phyloP scores from a whole-genome alignment of 2,329 filamentous ascomycete species.

The Fusarium cyanostomum region DNA sequence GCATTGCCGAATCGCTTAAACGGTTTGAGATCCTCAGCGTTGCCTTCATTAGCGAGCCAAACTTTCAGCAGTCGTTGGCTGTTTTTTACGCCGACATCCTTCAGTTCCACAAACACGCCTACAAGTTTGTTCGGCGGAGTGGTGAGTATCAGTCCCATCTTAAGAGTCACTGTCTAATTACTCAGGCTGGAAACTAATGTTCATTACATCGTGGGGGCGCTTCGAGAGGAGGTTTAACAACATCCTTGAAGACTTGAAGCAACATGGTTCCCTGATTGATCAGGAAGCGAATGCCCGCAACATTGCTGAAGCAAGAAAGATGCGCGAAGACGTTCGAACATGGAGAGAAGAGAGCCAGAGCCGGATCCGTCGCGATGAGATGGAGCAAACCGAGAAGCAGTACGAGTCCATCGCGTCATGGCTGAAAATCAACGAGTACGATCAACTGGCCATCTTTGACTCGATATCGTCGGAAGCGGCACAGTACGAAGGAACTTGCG shows the following conservation, averaged over 20 bases:
- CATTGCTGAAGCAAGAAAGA: conserved; percentile 38
- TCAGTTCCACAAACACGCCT: conserved; percentile 57
- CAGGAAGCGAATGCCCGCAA: conserved; percentile 45
- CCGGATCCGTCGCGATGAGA: not conserved
- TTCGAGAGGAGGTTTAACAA: conserved; percentile 48
- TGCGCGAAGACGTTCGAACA: conserved; percentile 19
- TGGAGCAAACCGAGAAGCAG: not conserved
- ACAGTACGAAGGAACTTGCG: conserved; percentile 7
- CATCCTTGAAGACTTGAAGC: conserved; percentile 48
- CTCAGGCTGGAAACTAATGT: conserved; percentile 49
- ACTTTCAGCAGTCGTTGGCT: conserved; percentile 54
- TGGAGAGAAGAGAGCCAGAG: conserved; percentile 11
- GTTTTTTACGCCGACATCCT: conserved; percentile 60
- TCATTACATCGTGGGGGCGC: conserved; percentile 50
- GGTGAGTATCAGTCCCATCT: conserved; percentile 28
- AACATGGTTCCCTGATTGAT: conserved; percentile 46
- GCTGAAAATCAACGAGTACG: conserved; percentile 4
- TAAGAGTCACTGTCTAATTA: conserved; percentile 9
- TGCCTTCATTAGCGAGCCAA: conserved; percentile 42
- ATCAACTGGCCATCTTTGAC: conserved; percentile 7
- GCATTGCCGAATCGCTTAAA: conserved; percentile 51
- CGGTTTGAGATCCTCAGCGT: conserved; percentile 50
- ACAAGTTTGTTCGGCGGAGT: conserved; percentile 54
- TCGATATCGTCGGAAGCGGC: not conserved
- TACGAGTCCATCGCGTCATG: conserved; percentile 1